Evolutionary conservation across 2,329 filamentous ascomycete genomes (phyloP), one percentile per base, ranked within the genome.

Genomic region (Zarea fungicola): DNA sequence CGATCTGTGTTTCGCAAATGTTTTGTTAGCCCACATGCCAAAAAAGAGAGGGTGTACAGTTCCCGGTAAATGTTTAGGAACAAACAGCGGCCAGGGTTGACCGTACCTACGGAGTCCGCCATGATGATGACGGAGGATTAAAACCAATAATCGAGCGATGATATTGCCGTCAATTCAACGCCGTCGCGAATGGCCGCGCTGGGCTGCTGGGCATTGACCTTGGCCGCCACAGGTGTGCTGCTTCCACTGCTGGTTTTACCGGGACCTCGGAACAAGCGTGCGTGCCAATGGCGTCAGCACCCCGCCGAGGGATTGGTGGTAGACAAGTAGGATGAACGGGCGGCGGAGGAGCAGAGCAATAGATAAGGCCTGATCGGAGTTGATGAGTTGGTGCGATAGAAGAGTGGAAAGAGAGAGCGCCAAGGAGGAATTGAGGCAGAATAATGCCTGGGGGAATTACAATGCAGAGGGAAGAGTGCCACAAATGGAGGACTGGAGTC

Each of bases 1-100:
- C 93, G 87, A 74, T 99, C 93, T 97, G 36, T 28, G 23, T 44
- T 34, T n/a, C n/a, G n/a, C n/a, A n/a, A n/a, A n/a, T n/a, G n/a
- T 28, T 26, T 34, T 22, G 37, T 56, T 37, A 55, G 54, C n/a
- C 39, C n/a, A n/a, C n/a, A n/a, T n/a, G n/a, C n/a, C n/a, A n/a
- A n/a, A n/a, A n/a, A n/a, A n/a, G n/a, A n/a, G n/a, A n/a, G n/a
- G n/a, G n/a, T n/a, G n/a, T n/a, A n/a, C n/a, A n/a, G n/a, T n/a
- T n/a, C n/a, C n/a, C n/a, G n/a, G n/a, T n/a, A n/a, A n/a, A n/a
- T n/a, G n/a, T n/a, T n/a, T n/a, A n/a, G n/a, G n/a, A n/a, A n/a
- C n/a, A n/a, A n/a, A n/a, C n/a, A n/a, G n/a, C n/a, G n/a, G n/a
- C n/a, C n/a, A n/a, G 21, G 3, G 21, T n/a, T 31, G 32, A 57